Base-by-base conservation (phyloP, 345 rosid species). In the Fremontodendron californicum region DNA sequence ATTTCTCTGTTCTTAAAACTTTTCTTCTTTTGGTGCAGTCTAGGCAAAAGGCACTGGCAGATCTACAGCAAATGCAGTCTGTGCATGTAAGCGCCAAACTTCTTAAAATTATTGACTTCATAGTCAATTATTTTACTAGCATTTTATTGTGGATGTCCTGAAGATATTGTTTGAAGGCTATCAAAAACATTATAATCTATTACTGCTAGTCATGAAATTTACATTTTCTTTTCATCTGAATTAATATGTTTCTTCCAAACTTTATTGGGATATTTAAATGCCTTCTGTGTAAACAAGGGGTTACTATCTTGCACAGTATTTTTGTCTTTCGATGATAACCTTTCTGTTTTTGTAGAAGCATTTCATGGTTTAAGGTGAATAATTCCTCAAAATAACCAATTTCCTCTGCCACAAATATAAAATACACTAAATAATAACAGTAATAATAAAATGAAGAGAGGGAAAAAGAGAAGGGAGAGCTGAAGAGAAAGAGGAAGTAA, bases 1-100 rank as follows among this genome's bases (percentile, higher is more conserved):
- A 25, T 31, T 49, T 68, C 25, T 33, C 13, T 19, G n/a, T 61
- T 1, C 33, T 27, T 70, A 46, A 73, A 66, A 63, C 42, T 78
- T 78, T 63, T 70, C 58, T 74, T 75, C 10, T 46, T 31, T 71
- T 45, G 42, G 46, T 90, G 89, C 97, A 92, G 97, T 92, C 97
- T 80, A 85, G 95, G 89, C 97, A 89, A 83, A 90, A 90, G 83
- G 95, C 97, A n/a, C 37, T 90, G 82, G 85, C 81, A 54, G 97
- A 90, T 88, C 89, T 92, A 45, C 85, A 88, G 76, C 88, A 86
- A 83, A 92, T 89, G 97, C 97, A 92, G 74, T 84, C 87, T 46
- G 93, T 87, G 75, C 86, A 88, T 80, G 97, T 92, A 82, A 87
- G 92, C 79, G n/a, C n/a, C n/a, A 37, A 78, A 55, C 78, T 75